These are phyloP conservation scores for Tricholoma matsutake DNA, from an alignment of 768 basidiomycete species.

Conservation along the genomic window DNA sequence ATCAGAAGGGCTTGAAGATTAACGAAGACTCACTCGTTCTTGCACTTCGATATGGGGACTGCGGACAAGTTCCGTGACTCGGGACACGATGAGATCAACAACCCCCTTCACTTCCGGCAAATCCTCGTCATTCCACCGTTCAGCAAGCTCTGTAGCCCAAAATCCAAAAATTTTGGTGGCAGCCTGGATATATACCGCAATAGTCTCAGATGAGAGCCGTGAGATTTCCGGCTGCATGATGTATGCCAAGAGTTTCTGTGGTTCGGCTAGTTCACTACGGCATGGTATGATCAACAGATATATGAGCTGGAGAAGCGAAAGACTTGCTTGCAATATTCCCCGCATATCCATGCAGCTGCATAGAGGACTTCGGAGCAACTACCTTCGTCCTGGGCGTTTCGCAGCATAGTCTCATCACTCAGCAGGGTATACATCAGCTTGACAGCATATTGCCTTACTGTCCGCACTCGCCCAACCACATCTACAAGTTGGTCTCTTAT, in stretches of 20 bases:
- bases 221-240: slow-evolving; percentile 60
- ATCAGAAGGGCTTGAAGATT: slow-evolving; percentile 2
- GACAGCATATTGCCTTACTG: slow-evolving; percentile 74
- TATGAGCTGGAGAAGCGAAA: background rate
- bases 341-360: slow-evolving; percentile 96
- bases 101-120: slow-evolving; percentile 60
- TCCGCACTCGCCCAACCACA: slow-evolving; percentile 77
- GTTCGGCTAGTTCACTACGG: slow-evolving; percentile 71
- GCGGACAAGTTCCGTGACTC: slow-evolving; percentile 55
- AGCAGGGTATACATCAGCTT: slow-evolving; percentile 80
- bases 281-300: slow-evolving; percentile 2
- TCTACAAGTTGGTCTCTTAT: slow-evolving; percentile 87
- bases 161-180: slow-evolving; percentile 83
- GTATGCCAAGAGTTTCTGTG: slow-evolving; percentile 68
- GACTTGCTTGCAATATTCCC: slow-evolving; percentile 87
- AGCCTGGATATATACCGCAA: slow-evolving; percentile 80
- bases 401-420: slow-evolving; percentile 71
- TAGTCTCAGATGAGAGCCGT: slow-evolving; percentile 58
- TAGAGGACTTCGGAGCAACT: slow-evolving; percentile 84
- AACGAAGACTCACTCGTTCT: slow-evolving; percentile 60
- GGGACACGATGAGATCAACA: slow-evolving; percentile 59
- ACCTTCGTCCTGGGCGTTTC: slow-evolving; percentile 62
- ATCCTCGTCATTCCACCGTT: slow-evolving; percentile 73
- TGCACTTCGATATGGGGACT: slow-evolving; percentile 85
- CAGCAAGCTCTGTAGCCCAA: slow-evolving; percentile 76